phyloP scores from a whole-genome alignment of 2,329 filamentous ascomycete genomes.

The Cryphonectria nitschkei region DNA sequence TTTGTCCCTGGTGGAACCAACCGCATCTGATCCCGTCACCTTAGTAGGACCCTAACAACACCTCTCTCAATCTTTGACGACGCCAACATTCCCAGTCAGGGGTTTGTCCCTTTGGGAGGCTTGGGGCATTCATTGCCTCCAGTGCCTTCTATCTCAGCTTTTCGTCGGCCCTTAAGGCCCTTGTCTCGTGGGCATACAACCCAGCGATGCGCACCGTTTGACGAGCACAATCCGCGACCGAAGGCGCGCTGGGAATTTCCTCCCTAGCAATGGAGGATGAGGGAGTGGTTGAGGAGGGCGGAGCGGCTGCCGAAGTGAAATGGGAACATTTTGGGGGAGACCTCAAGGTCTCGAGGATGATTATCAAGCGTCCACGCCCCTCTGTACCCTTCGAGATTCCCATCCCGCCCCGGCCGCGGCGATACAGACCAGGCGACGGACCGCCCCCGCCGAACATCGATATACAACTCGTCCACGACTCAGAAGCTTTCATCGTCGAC shows the following conservation, averaged over 20 bases:
- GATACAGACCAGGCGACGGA: constrained; percentile 51
- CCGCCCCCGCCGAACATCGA: constrained; percentile 52
- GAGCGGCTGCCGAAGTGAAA: neutral
- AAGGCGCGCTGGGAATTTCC: neutral
- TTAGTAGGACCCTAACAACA: neutral
- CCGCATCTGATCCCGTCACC: neutral
- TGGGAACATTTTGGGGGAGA: constrained; percentile 22
- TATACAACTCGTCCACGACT: constrained; percentile 53
- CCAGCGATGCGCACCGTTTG: neutral
- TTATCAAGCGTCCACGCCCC: constrained; percentile 6
- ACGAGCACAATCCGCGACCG: neutral
- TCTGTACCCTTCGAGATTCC: constrained; percentile 37
- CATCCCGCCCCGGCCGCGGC: constrained; percentile 36
- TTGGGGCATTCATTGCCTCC: neutral
- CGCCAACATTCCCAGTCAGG: neutral
- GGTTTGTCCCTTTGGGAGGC: constrained; percentile 14
- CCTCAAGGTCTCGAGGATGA: constrained; percentile 11
- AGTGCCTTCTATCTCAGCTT: neutral
- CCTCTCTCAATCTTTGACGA: neutral
- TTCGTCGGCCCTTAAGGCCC: neutral
- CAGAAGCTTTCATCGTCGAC: constrained; percentile 60
- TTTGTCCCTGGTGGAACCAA: neutral
- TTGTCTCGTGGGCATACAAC: neutral
- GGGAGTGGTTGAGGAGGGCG: neutral
- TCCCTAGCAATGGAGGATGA: constrained; percentile 2